These are phyloP conservation scores for Boechera stricta DNA, from an alignment of 345 rosid genomes.

Conservation along the genomic window DNA sequence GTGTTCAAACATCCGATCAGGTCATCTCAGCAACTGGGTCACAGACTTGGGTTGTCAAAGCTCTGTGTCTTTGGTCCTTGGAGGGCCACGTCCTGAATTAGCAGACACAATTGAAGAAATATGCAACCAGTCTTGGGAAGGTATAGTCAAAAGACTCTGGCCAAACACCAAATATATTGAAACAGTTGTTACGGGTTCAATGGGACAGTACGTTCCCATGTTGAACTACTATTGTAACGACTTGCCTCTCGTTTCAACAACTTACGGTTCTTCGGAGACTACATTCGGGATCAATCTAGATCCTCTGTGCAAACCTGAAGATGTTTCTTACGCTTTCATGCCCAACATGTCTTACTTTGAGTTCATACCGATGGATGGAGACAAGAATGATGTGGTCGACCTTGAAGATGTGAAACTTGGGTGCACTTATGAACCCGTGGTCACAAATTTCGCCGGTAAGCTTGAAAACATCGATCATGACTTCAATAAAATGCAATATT, in stretches of 20 bases:
- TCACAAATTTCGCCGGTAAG: slow-evolving; percentile 86
- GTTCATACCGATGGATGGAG: slow-evolving; percentile 68
- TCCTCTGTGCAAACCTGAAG: slow-evolving; percentile 72
- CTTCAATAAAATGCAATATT: background rate
- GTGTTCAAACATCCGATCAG: slow-evolving; percentile 71
- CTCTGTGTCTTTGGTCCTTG: slow-evolving; percentile 55
- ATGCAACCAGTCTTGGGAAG: slow-evolving; percentile 76
- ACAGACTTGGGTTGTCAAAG: slow-evolving; percentile 62
- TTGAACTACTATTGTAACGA: slow-evolving; percentile 79
- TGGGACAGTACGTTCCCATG: slow-evolving; percentile 87
- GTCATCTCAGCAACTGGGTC: slow-evolving; percentile 74
- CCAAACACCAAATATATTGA: slow-evolving; percentile 81
- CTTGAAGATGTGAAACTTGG: slow-evolving; percentile 77
- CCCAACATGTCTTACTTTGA: slow-evolving; percentile 93
- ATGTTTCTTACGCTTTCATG: slow-evolving; percentile 82
- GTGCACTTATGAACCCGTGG: slow-evolving; percentile 77
- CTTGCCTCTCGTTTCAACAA: slow-evolving; percentile 78
- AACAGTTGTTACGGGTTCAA: slow-evolving; percentile 84
- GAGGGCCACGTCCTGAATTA: slow-evolving; percentile 51
- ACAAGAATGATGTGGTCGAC: slow-evolving; percentile 54
- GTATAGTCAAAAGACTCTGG: slow-evolving; percentile 80
- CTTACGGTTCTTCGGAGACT: slow-evolving; percentile 93
- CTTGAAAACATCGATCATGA: background rate
- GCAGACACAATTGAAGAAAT: slow-evolving; percentile 60
- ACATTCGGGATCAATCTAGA: slow-evolving; percentile 79